Evolutionary conservation across 768 basidiomycete species (phyloP).

Genomic region (Amanita thiersii): DNA sequence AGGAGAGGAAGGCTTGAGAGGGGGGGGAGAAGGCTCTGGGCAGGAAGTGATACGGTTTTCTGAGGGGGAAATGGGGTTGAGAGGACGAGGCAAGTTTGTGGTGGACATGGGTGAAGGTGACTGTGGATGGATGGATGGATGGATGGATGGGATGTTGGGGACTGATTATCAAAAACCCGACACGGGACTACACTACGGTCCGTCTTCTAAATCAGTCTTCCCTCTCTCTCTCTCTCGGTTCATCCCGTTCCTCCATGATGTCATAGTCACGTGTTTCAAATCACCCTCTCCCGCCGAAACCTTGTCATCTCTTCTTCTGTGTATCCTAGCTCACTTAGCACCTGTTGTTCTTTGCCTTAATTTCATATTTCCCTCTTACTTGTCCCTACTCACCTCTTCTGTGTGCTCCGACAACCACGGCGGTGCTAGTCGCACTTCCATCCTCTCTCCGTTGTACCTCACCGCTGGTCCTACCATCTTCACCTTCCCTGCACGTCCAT

Average conservation of each 20-base stretch:
- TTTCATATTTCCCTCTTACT: background rate
- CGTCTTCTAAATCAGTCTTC: slow-evolving; percentile 13
- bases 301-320: slow-evolving; percentile 27
- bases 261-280: slow-evolving; percentile 17
- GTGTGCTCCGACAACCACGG: slow-evolving; percentile 89
- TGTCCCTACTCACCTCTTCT: slow-evolving; percentile 43
- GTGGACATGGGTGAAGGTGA: slow-evolving; percentile 10
- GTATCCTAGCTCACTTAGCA: slow-evolving; percentile 32
- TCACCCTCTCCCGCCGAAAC: slow-evolving; percentile 30
- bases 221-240: slow-evolving; percentile 8
- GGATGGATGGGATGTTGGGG: slow-evolving; percentile 12
- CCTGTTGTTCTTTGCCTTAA: slow-evolving; percentile 21
- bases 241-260: slow-evolving; percentile 10
- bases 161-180: slow-evolving; percentile 19
- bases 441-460: slow-evolving; percentile 71
- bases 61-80: background rate
- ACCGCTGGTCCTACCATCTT: slow-evolving; percentile 79
- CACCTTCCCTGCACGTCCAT: slow-evolving; percentile 68
- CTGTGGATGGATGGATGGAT: slow-evolving; percentile 11
- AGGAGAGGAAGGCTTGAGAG: slow-evolving; percentile 5
- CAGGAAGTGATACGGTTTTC: background rate
- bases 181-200: slow-evolving; percentile 13
- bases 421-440: slow-evolving; percentile 68
- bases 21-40: slow-evolving; percentile 6
- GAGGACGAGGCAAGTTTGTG: slow-evolving; percentile 4